phyloP scores from a whole-genome alignment of 2,329 filamentous ascomycete genomes.

The Thyridium curvatum region DNA sequence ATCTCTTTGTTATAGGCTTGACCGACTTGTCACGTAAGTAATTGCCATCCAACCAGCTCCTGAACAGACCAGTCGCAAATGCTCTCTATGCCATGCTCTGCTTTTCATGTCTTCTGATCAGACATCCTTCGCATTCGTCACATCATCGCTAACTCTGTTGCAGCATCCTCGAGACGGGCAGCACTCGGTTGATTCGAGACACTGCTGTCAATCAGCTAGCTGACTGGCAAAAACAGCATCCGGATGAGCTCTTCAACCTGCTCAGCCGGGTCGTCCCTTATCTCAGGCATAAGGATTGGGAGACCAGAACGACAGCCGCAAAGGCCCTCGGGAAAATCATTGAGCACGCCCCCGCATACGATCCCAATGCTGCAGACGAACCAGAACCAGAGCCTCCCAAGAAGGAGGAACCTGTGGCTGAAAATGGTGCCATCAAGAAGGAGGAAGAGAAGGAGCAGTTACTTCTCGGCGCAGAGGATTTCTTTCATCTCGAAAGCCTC shows the following conservation, averaged over 20 bases:
- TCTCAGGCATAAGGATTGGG: constrained; percentile 91
- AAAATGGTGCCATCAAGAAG: constrained; percentile 45
- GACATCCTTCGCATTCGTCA: too few species aligned
- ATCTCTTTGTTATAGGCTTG: constrained; percentile 51
- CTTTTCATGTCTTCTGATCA: too few species aligned
- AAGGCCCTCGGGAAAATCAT: constrained; percentile 94
- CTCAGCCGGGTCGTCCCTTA: constrained; percentile 93
- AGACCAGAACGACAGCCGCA: constrained; percentile 86
- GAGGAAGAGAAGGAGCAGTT: constrained; percentile 54
- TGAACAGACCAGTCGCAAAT: too few species aligned
- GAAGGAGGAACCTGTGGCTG: constrained; percentile 33
- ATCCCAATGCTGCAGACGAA: constrained; percentile 75
- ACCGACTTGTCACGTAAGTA: constrained; percentile 81
- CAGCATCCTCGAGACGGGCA: constrained; percentile 94
- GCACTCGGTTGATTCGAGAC: constrained; percentile 90
- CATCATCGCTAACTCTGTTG: constrained; percentile 4
- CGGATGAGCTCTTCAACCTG: constrained; percentile 94
- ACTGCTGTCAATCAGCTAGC: constrained; percentile 95
- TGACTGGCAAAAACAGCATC: constrained; percentile 96
- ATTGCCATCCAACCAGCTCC: constrained; percentile 1
- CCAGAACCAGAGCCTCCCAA: constrained; percentile 27
- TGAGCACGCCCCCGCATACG: constrained; percentile 78
- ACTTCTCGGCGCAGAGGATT: constrained; percentile 45
- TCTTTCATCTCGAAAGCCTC: constrained; percentile 67
- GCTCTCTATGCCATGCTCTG: too few species aligned